Percentiles rank a stretch among this genome's conserved stretches.
These are phyloP conservation scores for Apiospora pterosperma DNA, from an alignment of 2,329 filamentous ascomycete genomes.

Conservation along the genomic window DNA sequence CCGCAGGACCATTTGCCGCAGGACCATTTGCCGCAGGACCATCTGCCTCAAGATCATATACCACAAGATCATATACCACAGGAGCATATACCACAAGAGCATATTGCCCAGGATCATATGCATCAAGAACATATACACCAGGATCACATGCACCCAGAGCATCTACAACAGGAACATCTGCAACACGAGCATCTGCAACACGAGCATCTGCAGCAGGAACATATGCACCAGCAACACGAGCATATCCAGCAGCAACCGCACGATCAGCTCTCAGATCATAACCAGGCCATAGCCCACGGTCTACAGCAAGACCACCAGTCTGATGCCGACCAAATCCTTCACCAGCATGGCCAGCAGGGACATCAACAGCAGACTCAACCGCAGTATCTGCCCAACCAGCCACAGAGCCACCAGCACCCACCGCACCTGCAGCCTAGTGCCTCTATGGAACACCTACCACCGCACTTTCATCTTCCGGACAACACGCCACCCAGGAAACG, in stretches of 20 bases:
- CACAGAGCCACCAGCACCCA: slow-evolving; percentile 18
- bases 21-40: background rate
- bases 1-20: slow-evolving; percentile 6
- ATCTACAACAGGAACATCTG: slow-evolving; percentile 7
- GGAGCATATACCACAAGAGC: background rate
- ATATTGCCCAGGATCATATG: slow-evolving; percentile 15
- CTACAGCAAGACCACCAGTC: slow-evolving; percentile 26
- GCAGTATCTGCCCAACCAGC: slow-evolving; percentile 14
- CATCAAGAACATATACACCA: slow-evolving; percentile 15
- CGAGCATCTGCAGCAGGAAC: slow-evolving; percentile 16
- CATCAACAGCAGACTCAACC: slow-evolving; percentile 12
- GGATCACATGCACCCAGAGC: slow-evolving; percentile 18
- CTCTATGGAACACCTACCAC: slow-evolving; percentile 23
- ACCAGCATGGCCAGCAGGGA: slow-evolving; percentile 18
- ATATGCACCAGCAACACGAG: slow-evolving; percentile 15
- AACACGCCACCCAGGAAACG: slow-evolving; percentile 69
- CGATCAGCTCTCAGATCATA: slow-evolving; percentile 1
- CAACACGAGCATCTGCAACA: slow-evolving; percentile 19
- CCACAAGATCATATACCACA: slow-evolving; percentile 1
- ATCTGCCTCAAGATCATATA: background rate
- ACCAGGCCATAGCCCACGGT: slow-evolving; percentile 40
- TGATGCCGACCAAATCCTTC: background rate
- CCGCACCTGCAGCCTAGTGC: slow-evolving; percentile 27
- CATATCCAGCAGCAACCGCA: slow-evolving; percentile 21
- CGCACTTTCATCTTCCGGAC: slow-evolving; percentile 31